These are phyloP conservation scores for Xylaria sp. DNA, from an alignment of 2,329 filamentous ascomycete species.

Conservation along the genomic window DNA sequence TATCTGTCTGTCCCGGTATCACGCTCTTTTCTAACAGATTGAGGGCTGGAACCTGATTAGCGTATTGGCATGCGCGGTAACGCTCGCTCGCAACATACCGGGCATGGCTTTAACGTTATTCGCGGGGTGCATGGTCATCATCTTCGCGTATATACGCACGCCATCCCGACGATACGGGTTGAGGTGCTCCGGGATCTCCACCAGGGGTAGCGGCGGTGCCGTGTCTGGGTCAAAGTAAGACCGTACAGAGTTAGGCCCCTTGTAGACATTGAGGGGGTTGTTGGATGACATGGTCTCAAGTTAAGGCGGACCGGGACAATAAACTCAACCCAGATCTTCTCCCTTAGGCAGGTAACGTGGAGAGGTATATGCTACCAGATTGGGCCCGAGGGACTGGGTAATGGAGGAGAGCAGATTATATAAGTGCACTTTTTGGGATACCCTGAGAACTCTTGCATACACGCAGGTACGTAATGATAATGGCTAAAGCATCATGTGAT, in stretches of 20 bases:
- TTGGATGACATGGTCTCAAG: slow-evolving; percentile 29
- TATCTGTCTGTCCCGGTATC: slow-evolving; percentile 48
- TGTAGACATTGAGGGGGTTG: slow-evolving; percentile 57
- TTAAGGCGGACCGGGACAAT: not conserved
- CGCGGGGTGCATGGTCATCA: slow-evolving; percentile 66
- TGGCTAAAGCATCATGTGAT: not conserved
- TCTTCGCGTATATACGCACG: slow-evolving; percentile 66
- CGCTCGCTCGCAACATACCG: slow-evolving; percentile 39
- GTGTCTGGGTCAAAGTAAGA: slow-evolving; percentile 63
- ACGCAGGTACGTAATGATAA: too few relatives aligned
- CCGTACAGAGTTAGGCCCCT: slow-evolving; percentile 57
- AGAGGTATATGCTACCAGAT: not conserved
- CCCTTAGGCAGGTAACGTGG: not conserved
- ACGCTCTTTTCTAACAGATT: slow-evolving; percentile 52
- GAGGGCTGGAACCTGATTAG: slow-evolving; percentile 41
- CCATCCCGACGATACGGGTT: slow-evolving; percentile 62
- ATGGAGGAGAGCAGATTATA: not conserved
- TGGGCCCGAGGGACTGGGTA: not conserved
- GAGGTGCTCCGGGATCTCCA: slow-evolving; percentile 60
- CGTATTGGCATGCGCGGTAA: not conserved
- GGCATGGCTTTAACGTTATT: slow-evolving; percentile 69
- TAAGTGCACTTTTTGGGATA: not conserved
- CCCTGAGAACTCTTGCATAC: not conserved
- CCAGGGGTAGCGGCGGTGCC: slow-evolving; percentile 60
- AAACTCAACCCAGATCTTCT: not conserved